Evolutionary conservation across 805 yeast species (phyloP), one percentile per base, ranked within the genome.

Genomic region (Yarrowia sp.): DNA sequence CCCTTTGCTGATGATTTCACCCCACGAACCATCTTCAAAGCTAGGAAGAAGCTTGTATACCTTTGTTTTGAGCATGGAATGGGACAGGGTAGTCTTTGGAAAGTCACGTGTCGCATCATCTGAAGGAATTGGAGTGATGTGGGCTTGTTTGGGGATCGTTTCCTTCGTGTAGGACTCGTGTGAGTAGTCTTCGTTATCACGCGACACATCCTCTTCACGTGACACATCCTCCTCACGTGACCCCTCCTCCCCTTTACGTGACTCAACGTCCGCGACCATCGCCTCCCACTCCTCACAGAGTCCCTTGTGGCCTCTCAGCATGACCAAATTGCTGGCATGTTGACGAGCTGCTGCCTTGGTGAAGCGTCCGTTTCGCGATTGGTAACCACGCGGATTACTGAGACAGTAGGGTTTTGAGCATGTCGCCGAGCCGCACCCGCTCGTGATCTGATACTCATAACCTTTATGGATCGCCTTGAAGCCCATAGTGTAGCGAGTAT

Each of bases 321-420:
- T 42, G 30, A 55, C 63, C 39, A 55, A 9, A 4, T 55, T 55
- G 19, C 38, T 55, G 24, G 63, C 63, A n/a, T 55, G 63, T 40
- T 55, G 63, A 4, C 47, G 24, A 14, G 63, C 63, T 15, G 63
- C 63, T 2, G 63, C 63, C 24, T 24, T 55, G 15, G 46, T 55
- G 47, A 55, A 40, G 6, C 47, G 36, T 15, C 63, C 63, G 9
- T 55, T 55, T 40, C 63, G 9, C n/a, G 63, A 24, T 12, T 55
- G 63, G 38, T 40, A 55, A 15, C 63, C 63, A 24, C 47, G 9
- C 0, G 47, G 47, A 30, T 55, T 55, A n/a, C 49, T 55, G 13
- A 55, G 63, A 30, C 63, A 55, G 39, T 55, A 55, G 7, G 63
- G 63, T 10, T 17, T 40, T 3, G 47, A 17, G 38, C 63, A 55